These are phyloP conservation scores for Epichloe sp. DNA, from an alignment of 2,329 filamentous ascomycete genomes.

Conservation along the genomic window DNA sequence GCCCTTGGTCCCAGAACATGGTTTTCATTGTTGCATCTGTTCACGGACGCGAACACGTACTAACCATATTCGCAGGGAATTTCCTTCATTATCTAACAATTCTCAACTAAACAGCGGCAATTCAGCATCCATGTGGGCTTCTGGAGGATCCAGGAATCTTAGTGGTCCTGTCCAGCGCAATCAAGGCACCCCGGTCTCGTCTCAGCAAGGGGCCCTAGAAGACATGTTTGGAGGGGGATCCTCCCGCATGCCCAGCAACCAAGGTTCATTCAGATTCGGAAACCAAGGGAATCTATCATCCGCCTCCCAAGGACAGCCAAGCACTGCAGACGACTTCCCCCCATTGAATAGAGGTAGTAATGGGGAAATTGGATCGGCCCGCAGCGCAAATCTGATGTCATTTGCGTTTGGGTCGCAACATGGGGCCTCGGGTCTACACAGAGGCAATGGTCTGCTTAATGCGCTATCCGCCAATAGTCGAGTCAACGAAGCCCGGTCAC, in stretches of 20 bases:
- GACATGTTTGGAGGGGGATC: slow-evolving; percentile 29
- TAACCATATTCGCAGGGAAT: slow-evolving; percentile 34
- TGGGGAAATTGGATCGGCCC: slow-evolving; percentile 45
- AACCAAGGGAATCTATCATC: slow-evolving; percentile 30
- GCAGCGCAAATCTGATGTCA: slow-evolving; percentile 34
- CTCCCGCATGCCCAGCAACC: slow-evolving; percentile 25
- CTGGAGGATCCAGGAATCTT: slow-evolving; percentile 34
- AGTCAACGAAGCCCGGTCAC: slow-evolving; percentile 34
- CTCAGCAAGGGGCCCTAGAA: slow-evolving; percentile 38
- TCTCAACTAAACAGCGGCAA: slow-evolving; percentile 36
- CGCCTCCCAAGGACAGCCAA: slow-evolving; percentile 33
- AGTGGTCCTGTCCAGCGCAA: slow-evolving; percentile 37
- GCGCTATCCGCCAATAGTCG: slow-evolving; percentile 48
- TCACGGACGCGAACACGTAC: not conserved
- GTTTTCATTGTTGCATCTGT: not conserved
- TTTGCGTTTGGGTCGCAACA: slow-evolving; percentile 39
- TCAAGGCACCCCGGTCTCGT: slow-evolving; percentile 34
- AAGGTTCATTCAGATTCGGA: slow-evolving; percentile 41
- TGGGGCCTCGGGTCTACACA: slow-evolving; percentile 24
- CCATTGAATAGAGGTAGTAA: slow-evolving; percentile 44
- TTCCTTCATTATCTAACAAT: slow-evolving; percentile 51
- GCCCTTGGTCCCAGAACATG: not conserved
- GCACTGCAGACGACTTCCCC: slow-evolving; percentile 43
- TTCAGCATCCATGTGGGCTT: slow-evolving; percentile 42
- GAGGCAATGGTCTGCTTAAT: slow-evolving; percentile 50